Conservation (phyloP, 2,329 filamentous ascomycete species). For the Penicillium sp. region DNA sequence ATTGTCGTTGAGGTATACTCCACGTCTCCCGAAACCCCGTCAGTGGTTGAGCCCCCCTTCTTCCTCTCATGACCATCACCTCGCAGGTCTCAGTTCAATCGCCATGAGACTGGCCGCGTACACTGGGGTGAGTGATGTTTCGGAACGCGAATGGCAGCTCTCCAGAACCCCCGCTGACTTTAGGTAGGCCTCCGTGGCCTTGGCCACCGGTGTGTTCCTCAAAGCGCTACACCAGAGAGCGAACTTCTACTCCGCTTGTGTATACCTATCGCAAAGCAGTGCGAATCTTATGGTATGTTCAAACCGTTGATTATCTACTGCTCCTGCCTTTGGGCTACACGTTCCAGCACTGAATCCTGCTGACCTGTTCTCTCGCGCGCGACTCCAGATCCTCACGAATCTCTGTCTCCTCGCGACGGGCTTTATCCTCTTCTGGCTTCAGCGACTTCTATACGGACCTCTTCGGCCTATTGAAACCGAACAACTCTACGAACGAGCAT, state of each 20-base stretch:
- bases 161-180: conserved; percentile 16
- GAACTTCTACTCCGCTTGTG: conserved; percentile 98
- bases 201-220: conserved; percentile 80
- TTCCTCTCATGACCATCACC: conserved; percentile 32
- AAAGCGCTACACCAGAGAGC: conserved; percentile 92
- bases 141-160: background rate
- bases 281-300: conserved; percentile 80
- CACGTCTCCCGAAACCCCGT: conserved; percentile 18
- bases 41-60: conserved; percentile 3
- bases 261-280: conserved; percentile 95
- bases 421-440: conserved; percentile 80
- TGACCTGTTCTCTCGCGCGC: conserved; percentile 8
- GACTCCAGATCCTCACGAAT: conserved; percentile 80
- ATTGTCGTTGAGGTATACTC: conserved; percentile 21
- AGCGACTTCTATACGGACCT: conserved; percentile 85
- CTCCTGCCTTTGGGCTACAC: background rate
- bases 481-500: conserved; percentile 94
- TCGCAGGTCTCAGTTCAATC: conserved; percentile 25
- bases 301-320: background rate
- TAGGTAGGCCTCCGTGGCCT: conserved; percentile 72
- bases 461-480: conserved; percentile 94
- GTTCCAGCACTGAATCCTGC: conserved; percentile 9
- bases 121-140: conserved; percentile 49
- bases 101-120: conserved; percentile 55
- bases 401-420: conserved; percentile 80